Conservation (phyloP, 2,329 filamentous ascomycete species). For the Nothomitra cinnamomea region DNA sequence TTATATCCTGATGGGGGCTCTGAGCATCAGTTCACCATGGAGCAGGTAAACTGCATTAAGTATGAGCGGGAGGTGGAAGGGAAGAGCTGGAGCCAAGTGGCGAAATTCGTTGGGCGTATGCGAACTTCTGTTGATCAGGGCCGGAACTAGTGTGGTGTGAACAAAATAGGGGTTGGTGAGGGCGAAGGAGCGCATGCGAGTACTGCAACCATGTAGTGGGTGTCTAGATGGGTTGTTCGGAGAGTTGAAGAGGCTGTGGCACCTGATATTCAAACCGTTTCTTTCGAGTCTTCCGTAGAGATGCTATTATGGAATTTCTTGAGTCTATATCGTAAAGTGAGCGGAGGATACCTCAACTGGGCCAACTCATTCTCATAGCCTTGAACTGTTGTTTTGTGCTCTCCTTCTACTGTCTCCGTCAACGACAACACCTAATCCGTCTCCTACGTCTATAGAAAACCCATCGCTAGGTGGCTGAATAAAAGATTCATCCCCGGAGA, state of each 20-base stretch:
- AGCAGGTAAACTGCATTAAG: background rate
- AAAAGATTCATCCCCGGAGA: constrained; percentile 42
- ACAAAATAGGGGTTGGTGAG: no score
- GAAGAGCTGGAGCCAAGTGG: constrained; percentile 1
- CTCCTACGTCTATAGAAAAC: background rate
- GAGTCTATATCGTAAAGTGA: no score
- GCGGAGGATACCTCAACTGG: no score
- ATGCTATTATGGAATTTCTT: no score
- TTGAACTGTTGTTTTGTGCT: background rate
- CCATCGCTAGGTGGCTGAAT: constrained; percentile 10
- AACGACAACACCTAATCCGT: background rate
- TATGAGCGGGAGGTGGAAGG: background rate
- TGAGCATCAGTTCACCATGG: background rate
- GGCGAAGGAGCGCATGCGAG: no score
- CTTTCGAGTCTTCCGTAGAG: no score
- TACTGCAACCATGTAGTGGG: no score
- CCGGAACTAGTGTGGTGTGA: no score
- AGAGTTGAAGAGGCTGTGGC: no score
- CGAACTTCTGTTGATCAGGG: background rate
- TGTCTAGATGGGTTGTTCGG: no score
- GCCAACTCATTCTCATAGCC: background rate
- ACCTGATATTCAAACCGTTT: no score
- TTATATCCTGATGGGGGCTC: background rate
- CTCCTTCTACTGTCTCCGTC: background rate
- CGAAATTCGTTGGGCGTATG: constrained; percentile 1